phyloP scores from a whole-genome alignment of 768 basidiomycete species.

The Lentinula edodes region DNA sequence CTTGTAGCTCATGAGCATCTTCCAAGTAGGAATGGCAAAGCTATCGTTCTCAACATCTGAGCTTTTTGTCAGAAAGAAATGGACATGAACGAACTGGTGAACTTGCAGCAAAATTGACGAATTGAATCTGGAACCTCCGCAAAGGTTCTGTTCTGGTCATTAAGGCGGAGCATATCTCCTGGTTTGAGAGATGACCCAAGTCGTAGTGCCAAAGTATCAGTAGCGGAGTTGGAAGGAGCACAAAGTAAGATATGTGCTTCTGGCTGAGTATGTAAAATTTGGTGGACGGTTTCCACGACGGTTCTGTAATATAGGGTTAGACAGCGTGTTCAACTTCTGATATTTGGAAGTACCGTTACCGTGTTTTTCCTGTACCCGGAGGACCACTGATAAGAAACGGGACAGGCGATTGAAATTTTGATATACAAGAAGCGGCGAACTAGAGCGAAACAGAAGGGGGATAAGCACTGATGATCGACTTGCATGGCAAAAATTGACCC shows the following conservation, averaged over 20 bases:
- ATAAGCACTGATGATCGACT: not conserved
- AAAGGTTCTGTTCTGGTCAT: constrained; percentile 44
- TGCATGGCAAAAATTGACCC: constrained; percentile 18
- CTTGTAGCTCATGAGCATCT: constrained; percentile 37
- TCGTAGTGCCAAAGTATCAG: constrained; percentile 41
- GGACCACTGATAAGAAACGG: constrained; percentile 46
- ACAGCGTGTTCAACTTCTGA: not conserved
- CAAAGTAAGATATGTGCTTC: constrained; percentile 44
- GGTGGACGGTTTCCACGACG: constrained; percentile 42
- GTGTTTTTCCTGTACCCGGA: constrained; percentile 50
- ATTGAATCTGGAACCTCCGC: constrained; percentile 43
- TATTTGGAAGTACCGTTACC: constrained; percentile 18
- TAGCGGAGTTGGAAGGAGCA: constrained; percentile 47
- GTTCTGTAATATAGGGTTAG: constrained; percentile 24
- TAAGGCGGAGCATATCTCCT: constrained; percentile 40
- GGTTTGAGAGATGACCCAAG: constrained; percentile 32
- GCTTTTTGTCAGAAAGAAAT: no score
- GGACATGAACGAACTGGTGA: not conserved
- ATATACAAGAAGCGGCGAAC: constrained; percentile 38
- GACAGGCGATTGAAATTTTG: constrained; percentile 37
- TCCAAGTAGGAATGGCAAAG: constrained; percentile 42
- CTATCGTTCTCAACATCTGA: constrained; percentile 41
- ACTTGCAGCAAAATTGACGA: constrained; percentile 41
- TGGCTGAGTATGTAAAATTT: constrained; percentile 41
- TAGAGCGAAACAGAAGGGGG: constrained; percentile 10